Base-by-base conservation (phyloP, 306 rosid species). In the Mimosa bimucronata region DNA sequence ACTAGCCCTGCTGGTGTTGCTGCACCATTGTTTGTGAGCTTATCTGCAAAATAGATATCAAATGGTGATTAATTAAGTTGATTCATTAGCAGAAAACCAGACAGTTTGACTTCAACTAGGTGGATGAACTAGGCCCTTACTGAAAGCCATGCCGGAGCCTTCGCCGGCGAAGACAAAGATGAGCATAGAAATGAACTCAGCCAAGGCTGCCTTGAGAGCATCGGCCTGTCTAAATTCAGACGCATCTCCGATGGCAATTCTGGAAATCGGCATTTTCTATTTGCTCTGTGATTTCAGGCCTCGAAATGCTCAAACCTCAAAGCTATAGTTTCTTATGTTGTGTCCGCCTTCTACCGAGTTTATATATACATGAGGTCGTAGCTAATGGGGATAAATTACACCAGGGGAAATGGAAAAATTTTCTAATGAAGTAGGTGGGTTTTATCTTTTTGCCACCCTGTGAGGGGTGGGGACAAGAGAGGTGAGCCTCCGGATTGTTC, bases 151-250 rank as follows among this genome's bases (percentile, higher is more conserved):
- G 66, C 92, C 95, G 2, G 91, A 82, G 74, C 95, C 95, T 77
- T 89, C 89, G 2, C 91, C 92, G 0, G 96, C 96, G 21, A 91
- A 91, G 21, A 91, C 93, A 57, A 91, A 91, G 79, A 89, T 91
- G 75, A 91, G 93, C 80, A 84, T 79, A 19, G 93, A 89, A 86
- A 91, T 86, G 81, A 91, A 91, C 86, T 91, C 96, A 9, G 96
- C 96, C 3, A 89, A 80, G 4, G 91, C 93, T 14, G 93, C 93
- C 69, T 74, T 91, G 21, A 89, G 84, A 11, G 87, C 77, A 41
- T 86, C 90, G 38, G 71, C 34, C 41, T 86, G 87, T 19, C 81
- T 42, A 13, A 85, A 66, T 80, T 91, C 92, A 0, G 84, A 78
- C 2, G 93, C 14, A 55, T 15, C 41, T 80, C 97, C 97, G 0